phyloP scores from a whole-genome alignment of 2,329 filamentous ascomycete genomes.

The Cladosporium sp. region DNA sequence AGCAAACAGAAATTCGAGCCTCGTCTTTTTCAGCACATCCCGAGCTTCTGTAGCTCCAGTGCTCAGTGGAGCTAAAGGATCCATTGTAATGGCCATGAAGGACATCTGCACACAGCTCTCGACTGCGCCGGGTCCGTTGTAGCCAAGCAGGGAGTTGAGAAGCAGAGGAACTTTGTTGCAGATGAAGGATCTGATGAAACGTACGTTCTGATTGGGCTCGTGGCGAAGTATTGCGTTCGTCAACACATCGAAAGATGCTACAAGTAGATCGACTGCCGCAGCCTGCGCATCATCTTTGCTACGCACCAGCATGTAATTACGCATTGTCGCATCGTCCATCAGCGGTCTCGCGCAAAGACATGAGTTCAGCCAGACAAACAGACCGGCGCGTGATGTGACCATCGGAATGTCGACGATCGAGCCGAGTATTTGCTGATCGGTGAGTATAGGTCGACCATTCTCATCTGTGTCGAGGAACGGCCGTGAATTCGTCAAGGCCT shows the following conservation, averaged over 20 bases:
- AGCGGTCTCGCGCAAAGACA: conserved; percentile 76
- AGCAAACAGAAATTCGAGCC: conserved; percentile 81
- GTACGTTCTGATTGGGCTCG: conserved; percentile 57
- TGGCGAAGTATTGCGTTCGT: conserved; percentile 78
- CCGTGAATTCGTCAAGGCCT: conserved; percentile 21
- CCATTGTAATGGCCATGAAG: conserved; percentile 62
- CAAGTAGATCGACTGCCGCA: conserved; percentile 75
- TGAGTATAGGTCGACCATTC: conserved; percentile 55
- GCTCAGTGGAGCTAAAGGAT: conserved; percentile 61
- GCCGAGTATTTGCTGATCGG: conserved; percentile 53
- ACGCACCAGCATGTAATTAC: conserved; percentile 77
- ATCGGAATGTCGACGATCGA: conserved; percentile 57
- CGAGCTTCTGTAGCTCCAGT: conserved; percentile 52
- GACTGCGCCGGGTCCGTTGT: conserved; percentile 55
- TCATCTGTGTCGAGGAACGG: conserved; percentile 66
- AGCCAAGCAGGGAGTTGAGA: conserved; percentile 53
- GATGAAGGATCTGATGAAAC: conserved; percentile 79
- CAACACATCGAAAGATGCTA: conserved; percentile 84
- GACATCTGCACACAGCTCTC: conserved; percentile 65
- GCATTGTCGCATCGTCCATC: conserved; percentile 73
- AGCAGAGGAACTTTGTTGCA: conserved; percentile 67
- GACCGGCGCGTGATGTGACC: conserved; percentile 71
- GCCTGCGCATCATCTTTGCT: conserved; percentile 79
- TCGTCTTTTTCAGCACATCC: conserved; percentile 61
- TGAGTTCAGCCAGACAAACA: conserved; percentile 82